These are phyloP conservation scores for Oryza rufipogon DNA, from an alignment of 176 grass and related monocot species.

Conservation along the genomic window DNA sequence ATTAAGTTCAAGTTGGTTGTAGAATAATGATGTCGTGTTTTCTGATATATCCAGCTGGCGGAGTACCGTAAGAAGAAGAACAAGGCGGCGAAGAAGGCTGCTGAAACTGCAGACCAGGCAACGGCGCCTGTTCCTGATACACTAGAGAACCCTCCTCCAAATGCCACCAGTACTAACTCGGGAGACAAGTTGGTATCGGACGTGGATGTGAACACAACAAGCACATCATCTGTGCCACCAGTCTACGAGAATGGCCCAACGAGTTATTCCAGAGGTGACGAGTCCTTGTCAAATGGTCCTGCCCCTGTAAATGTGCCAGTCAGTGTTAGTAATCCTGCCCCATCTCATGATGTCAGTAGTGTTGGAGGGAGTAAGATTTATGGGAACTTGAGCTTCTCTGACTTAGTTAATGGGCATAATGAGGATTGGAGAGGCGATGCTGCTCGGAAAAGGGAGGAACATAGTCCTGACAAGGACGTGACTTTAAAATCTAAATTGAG, in stretches of 20 bases:
- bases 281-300: slow-evolving; percentile 35
- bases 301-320: slow-evolving; percentile 15
- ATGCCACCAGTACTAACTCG: slow-evolving; percentile 7
- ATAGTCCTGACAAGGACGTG: slow-evolving; percentile 38
- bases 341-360: slow-evolving; percentile 39
- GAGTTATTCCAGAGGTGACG: slow-evolving; percentile 37
- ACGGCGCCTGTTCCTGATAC: slow-evolving; percentile 35
- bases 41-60: slow-evolving; percentile 76
- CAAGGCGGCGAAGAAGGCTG: slow-evolving; percentile 65
- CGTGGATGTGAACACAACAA: slow-evolving; percentile 28
- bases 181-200: slow-evolving; percentile 41
- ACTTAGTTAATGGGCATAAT: slow-evolving; percentile 86
- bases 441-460: slow-evolving; percentile 34
- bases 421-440: slow-evolving; percentile 63
- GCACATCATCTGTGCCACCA: slow-evolving; percentile 30
- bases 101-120: slow-evolving; percentile 41
- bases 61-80: slow-evolving; percentile 96
- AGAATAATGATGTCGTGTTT: slow-evolving; percentile 38
- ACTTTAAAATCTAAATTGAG: slow-evolving; percentile 42
- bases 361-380: slow-evolving; percentile 51
- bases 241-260: slow-evolving; percentile 44
- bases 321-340: slow-evolving; percentile 35
- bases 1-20: slow-evolving; percentile 21
- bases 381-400: slow-evolving; percentile 59
- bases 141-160: slow-evolving; percentile 49